phyloP scores from a whole-genome alignment of 2,329 filamentous ascomycete genomes.

The Arthroderma sp. region DNA sequence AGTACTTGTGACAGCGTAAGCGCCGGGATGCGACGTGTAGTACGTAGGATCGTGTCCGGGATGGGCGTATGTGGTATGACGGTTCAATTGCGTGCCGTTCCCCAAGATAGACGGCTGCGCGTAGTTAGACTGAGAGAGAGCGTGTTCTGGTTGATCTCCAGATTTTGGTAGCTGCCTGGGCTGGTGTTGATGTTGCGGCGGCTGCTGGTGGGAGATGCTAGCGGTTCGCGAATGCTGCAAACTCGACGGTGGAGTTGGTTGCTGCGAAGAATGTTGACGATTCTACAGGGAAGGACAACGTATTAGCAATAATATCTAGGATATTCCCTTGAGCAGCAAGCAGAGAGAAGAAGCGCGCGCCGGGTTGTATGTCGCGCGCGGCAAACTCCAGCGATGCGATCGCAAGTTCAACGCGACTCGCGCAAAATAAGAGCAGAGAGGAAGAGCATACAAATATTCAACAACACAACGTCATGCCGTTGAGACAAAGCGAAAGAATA shows the following conservation, averaged over 20 bases:
- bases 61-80: conserved; percentile 52
- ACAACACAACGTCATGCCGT: conserved; percentile 20
- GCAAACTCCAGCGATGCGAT: no score
- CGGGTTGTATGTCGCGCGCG: no score
- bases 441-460: conserved; percentile 7
- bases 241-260: conserved; percentile 13
- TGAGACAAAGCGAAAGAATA: conserved; percentile 8
- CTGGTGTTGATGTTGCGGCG: conserved; percentile 6
- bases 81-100: conserved; percentile 35
- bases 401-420: no score
- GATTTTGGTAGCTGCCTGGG: conserved; percentile 11
- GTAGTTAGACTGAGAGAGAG: conserved; percentile 10
- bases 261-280: no score
- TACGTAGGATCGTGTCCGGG: conserved; percentile 55
- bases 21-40: conserved; percentile 66
- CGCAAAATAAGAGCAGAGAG: no score
- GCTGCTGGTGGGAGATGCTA: not conserved
- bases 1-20: conserved; percentile 71
- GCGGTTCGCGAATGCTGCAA: conserved; percentile 15
- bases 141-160: no score
- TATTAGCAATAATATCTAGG: no score
- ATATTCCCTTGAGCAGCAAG: no score
- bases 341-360: no score
- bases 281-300: no score
- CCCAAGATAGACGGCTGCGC: conserved; percentile 18